These are phyloP conservation scores for Garcia nutans DNA, from an alignment of 345 rosid genomes.

Conservation along the genomic window DNA sequence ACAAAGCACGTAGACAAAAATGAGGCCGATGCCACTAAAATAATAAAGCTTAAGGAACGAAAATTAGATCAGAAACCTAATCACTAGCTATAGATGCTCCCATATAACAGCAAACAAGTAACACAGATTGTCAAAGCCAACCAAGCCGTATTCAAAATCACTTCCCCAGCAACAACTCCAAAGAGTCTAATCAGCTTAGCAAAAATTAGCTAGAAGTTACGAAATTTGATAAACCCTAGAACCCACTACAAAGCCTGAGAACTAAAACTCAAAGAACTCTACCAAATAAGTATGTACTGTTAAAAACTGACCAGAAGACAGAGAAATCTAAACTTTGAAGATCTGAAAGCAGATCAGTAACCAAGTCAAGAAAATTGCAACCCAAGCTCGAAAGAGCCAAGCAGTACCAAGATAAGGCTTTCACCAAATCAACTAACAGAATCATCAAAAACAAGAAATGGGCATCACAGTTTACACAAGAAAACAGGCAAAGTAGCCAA, in stretches of 20 bases:
- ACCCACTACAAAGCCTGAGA: conserved; percentile 25
- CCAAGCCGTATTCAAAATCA: conserved; percentile 18
- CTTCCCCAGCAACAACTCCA: conserved; percentile 20
- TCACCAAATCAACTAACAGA: conserved; percentile 49
- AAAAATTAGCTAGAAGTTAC: conserved; percentile 11
- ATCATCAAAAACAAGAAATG: conserved; percentile 43
- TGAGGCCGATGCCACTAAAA: conserved; percentile 22
- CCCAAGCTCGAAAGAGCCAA: conserved; percentile 48
- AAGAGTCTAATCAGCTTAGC: neutral
- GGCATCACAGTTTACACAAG: conserved; percentile 34
- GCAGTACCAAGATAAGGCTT: conserved; percentile 43
- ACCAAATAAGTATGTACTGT: conserved; percentile 48
- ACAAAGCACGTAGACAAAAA: neutral
- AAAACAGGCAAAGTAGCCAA: neutral
- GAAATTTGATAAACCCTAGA: conserved; percentile 31
- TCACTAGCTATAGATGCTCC: conserved; percentile 17
- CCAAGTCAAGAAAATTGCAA: conserved; percentile 42
- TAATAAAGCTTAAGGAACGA: neutral
- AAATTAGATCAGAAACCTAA: conserved; percentile 32
- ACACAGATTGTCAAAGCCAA: neutral
- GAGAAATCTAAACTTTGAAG: conserved; percentile 40
- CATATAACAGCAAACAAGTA: conserved; percentile 8
- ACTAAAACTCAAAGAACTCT: conserved; percentile 50
- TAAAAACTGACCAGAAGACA: conserved; percentile 50
- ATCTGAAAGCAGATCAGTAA: conserved; percentile 54